Percentiles rank a stretch among this genome's conserved stretches.
Conservation (phyloP, 2,329 filamentous ascomycete genomes). For the Fusarium virguliforme region DNA sequence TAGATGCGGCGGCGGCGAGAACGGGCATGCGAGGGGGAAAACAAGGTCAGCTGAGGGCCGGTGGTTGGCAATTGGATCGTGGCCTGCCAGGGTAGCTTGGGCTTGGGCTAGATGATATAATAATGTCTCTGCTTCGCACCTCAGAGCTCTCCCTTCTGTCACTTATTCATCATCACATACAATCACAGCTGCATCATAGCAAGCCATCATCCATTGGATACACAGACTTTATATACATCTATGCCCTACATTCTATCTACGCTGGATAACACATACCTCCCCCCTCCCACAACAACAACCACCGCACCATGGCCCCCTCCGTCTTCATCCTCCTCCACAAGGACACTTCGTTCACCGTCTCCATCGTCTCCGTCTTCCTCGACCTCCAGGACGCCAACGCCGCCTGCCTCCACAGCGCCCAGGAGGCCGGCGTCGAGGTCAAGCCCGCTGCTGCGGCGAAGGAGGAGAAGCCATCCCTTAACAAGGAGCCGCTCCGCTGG, state of each 20-base stretch:
- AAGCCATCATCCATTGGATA: constrained; percentile 4
- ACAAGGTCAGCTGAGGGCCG: constrained; percentile 29
- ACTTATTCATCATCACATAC: constrained; percentile 21
- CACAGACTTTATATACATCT: neutral
- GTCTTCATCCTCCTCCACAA: constrained; percentile 56
- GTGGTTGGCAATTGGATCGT: constrained; percentile 40
- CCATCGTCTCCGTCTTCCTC: constrained; percentile 54
- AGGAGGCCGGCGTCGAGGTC: constrained; percentile 49
- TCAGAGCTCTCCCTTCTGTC: constrained; percentile 7
- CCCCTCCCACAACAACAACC: constrained; percentile 21
- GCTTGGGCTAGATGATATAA: constrained; percentile 39
- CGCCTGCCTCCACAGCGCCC: constrained; percentile 52
- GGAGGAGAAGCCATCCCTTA: constrained; percentile 27
- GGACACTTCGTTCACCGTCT: constrained; percentile 48
- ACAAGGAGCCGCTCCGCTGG: constrained; percentile 55
- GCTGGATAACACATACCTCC: constrained; percentile 26
- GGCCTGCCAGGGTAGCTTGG: constrained; percentile 32
- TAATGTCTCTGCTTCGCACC: constrained; percentile 39
- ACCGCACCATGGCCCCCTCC: constrained; percentile 46
- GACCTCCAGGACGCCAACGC: constrained; percentile 57
- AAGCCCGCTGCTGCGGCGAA: constrained; percentile 25
- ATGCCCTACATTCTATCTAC: constrained; percentile 28
- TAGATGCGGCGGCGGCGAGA: constrained; percentile 21
- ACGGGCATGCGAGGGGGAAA: neutral
- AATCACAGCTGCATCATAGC: neutral